phyloP scores from a whole-genome alignment of 345 rosid genomes.

The Carallia pectinifolia region DNA sequence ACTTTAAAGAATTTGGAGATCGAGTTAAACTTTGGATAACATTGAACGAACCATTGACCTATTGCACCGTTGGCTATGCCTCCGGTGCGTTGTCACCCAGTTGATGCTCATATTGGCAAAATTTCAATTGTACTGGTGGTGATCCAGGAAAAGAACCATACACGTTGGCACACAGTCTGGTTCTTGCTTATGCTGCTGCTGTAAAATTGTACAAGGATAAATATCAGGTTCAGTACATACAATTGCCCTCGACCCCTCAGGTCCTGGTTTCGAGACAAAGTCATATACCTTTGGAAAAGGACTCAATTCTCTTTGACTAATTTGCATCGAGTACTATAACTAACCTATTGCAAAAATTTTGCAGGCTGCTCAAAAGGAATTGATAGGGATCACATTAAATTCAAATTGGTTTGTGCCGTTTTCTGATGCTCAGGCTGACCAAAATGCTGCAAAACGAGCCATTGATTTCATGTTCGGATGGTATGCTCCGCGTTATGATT shows the following conservation, averaged over 20 bases:
- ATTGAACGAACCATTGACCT: conserved; percentile 19
- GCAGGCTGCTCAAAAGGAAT: conserved; percentile 10
- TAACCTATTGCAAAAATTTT: neutral
- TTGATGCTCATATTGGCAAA: conserved; percentile 9
- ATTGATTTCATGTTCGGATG: conserved; percentile 13
- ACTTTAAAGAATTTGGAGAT: conserved; percentile 3
- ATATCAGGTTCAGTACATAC: conserved; percentile 1
- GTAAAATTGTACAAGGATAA: neutral
- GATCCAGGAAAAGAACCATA: conserved; percentile 23
- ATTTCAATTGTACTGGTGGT: conserved; percentile 2
- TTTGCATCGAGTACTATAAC: neutral
- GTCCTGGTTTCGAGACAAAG: no score
- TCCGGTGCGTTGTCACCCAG: conserved; percentile 5
- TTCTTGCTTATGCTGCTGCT: conserved; percentile 23
- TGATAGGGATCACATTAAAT: conserved; percentile 8
- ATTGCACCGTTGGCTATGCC: conserved; percentile 11
- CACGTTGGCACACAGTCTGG: conserved; percentile 14
- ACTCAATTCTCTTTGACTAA: no score
- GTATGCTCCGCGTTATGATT: neutral
- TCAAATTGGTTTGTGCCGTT: conserved; percentile 5
- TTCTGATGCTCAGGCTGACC: neutral
- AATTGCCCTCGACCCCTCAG: no score
- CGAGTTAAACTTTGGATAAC: conserved; percentile 44
- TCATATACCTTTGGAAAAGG: no score
- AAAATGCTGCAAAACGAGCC: conserved; percentile 5